Percentiles rank a stretch among this genome's conserved stretches.
Evolutionary conservation across 192 early-diverging fungal species (phyloP).

Genomic region (Allomyces javanicus): DNA sequence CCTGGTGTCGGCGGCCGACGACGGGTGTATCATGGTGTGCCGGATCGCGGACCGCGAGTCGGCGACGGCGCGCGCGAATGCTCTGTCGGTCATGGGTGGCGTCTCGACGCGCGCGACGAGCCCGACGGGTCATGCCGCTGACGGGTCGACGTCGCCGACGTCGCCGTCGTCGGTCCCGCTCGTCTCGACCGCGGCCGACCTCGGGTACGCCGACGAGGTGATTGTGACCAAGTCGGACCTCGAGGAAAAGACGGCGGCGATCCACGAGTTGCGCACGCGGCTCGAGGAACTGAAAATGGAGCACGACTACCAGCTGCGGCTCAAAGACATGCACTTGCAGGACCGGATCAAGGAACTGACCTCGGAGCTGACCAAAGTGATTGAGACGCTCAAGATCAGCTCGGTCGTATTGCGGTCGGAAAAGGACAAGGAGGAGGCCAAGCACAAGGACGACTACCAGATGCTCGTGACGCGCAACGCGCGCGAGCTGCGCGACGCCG

Average conservation of each 20-base stretch:
- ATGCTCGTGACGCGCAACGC: conserved; percentile 10
- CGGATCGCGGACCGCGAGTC: conserved; percentile 14
- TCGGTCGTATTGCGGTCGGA: conserved; percentile 20
- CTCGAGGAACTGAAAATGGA: conserved; percentile 40
- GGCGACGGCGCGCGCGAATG: conserved; percentile 4
- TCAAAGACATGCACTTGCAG: conserved; percentile 40
- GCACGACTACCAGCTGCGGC: conserved; percentile 40
- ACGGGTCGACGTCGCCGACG: background rate
- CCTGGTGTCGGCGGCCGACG: conserved; percentile 24
- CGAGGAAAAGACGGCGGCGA: conserved; percentile 29
- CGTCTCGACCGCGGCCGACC: conserved; percentile 5
- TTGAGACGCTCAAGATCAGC: conserved; percentile 29
- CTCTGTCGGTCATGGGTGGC: too few species aligned
- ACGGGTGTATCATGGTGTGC: conserved; percentile 27
- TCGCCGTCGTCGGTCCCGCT: background rate
- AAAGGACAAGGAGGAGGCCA: conserved; percentile 35
- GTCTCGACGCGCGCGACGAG: background rate
- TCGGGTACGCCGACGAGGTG: conserved; percentile 32
- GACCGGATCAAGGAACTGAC: conserved; percentile 36
- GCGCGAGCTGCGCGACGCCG: conserved; percentile 26
- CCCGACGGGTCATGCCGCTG: background rate
- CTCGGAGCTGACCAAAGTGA: conserved; percentile 25
- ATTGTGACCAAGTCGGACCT: conserved; percentile 34
- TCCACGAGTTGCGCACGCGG: conserved; percentile 20
- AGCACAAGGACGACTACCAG: conserved; percentile 23